A percentile compares a stretch with the other conserved stretches of the same genome.
Conservation (phyloP, 176 grass and related monocot species). For the Alloteropsis semialata region DNA sequence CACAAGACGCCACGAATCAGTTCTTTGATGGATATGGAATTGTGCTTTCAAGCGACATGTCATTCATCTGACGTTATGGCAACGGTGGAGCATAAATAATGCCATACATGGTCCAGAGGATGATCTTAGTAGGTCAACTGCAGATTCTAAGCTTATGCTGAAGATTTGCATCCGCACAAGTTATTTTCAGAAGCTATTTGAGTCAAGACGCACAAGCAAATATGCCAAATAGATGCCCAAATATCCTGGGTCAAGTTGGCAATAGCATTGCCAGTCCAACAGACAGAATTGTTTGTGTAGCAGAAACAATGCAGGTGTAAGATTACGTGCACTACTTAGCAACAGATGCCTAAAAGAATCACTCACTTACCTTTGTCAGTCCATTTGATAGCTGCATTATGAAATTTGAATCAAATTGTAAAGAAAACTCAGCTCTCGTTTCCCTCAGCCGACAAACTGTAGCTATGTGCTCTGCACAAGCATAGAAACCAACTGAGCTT, state of each 20-base stretch:
- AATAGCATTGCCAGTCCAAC: not conserved
- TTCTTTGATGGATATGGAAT: conserved; percentile 38
- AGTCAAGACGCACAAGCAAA: conserved; percentile 13
- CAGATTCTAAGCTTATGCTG: conserved; percentile 30
- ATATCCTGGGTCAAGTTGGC: conserved; percentile 30
- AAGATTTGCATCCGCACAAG: conserved; percentile 29
- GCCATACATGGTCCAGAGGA: conserved; percentile 17
- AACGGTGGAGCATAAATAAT: conserved; percentile 38
- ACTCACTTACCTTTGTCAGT: conserved; percentile 1
- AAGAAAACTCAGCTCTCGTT: not conserved
- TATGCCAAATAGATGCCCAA: conserved; percentile 25
- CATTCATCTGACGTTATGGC: conserved; percentile 37
- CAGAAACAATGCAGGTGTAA: not conserved
- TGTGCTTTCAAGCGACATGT: conserved; percentile 33
- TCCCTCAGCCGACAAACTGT: conserved; percentile 10
- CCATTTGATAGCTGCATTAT: not conserved
- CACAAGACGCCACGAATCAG: conserved; percentile 47
- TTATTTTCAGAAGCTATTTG: conserved; percentile 26
- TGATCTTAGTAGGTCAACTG: conserved; percentile 44
- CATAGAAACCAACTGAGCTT: not conserved
- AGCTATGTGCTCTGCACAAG: conserved; percentile 4
- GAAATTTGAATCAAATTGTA: not conserved
- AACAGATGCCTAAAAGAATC: conserved; percentile 18
- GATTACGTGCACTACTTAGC: not conserved
- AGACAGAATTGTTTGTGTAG: not conserved